phyloP scores from a whole-genome alignment of 768 basidiomycete genomes.

The Astraeus odoratus region DNA sequence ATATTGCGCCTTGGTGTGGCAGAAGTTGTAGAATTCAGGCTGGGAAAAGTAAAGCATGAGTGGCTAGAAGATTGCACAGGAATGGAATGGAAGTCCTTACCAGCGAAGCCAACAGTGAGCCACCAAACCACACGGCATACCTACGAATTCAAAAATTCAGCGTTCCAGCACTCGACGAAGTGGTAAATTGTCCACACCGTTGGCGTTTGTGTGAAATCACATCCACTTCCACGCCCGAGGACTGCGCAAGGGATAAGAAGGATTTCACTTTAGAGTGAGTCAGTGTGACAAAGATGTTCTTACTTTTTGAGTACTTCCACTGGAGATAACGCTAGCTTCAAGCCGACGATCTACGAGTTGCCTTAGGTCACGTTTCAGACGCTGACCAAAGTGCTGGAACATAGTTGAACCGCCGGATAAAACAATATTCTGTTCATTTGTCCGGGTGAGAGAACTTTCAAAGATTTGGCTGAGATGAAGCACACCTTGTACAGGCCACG shows the following conservation, averaged over 20 bases:
- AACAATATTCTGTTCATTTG: constrained; percentile 77
- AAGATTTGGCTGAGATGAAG: not conserved
- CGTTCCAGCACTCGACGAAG: not conserved
- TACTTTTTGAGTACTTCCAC: constrained; percentile 74
- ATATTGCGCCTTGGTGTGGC: constrained; percentile 92
- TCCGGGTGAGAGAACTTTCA: not conserved
- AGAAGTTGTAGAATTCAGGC: constrained; percentile 94
- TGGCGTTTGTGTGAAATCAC: constrained; percentile 98
- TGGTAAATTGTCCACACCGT: constrained; percentile 41
- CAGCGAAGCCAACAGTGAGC: constrained; percentile 87
- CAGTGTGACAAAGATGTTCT: constrained; percentile 11
- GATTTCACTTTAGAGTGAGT: no score
- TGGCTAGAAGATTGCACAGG: not conserved
- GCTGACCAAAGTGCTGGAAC: constrained; percentile 98
- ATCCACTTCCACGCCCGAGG: constrained; percentile 94
- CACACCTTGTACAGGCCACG: constrained; percentile 90
- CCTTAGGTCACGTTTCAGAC: constrained; percentile 92
- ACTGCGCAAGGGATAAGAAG: constrained; percentile 39
- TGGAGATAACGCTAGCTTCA: constrained; percentile 64
- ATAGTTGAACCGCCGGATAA: constrained; percentile 96
- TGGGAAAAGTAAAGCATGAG: constrained; percentile 24
- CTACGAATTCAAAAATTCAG: constrained; percentile 29
- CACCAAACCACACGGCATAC: constrained; percentile 98
- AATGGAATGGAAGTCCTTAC: constrained; percentile 38
- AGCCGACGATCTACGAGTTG: constrained; percentile 88